Percentiles rank a stretch among this genome's conserved stretches.
These are phyloP conservation scores for Aspergillus nidulans DNA, from an alignment of 495 filamentous ascomycete species.

Conservation along the genomic window DNA sequence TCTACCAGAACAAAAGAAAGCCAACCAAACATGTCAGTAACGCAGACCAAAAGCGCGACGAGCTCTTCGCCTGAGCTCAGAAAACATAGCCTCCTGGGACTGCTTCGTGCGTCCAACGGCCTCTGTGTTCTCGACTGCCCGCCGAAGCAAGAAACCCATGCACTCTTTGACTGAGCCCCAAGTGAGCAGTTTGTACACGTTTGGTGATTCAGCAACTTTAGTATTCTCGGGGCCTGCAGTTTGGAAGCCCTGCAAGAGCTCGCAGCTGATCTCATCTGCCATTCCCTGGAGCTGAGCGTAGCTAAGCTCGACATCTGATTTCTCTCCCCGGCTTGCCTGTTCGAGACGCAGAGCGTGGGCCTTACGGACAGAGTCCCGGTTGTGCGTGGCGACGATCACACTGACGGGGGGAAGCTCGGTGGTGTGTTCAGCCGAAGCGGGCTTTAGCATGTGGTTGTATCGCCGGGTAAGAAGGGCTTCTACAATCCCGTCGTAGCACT, in stretches of 20 bases:
- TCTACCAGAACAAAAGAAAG: neutral
- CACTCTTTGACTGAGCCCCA: constrained; percentile 93
- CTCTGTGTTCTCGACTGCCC: constrained; percentile 89
- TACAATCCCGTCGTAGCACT: constrained; percentile 58
- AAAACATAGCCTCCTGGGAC: constrained; percentile 67
- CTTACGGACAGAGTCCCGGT: constrained; percentile 71
- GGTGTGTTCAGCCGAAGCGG: constrained; percentile 25
- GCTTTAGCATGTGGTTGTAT: constrained; percentile 49
- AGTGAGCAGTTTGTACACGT: constrained; percentile 82
- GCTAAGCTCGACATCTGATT: constrained; percentile 55
- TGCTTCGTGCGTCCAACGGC: constrained; percentile 74
- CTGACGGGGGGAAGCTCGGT: constrained; percentile 57
- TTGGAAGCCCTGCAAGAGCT: constrained; percentile 59
- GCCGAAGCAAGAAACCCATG: constrained; percentile 82
- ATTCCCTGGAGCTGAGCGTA: constrained; percentile 95
- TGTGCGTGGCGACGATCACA: constrained; percentile 87
- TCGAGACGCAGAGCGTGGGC: constrained; percentile 56
- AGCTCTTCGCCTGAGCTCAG: constrained; percentile 65
- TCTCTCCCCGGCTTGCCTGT: constrained; percentile 41
- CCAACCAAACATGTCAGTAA: constrained; percentile 16
- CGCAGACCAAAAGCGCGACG: constrained; percentile 34
- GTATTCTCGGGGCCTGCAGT: constrained; percentile 17
- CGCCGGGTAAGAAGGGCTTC: constrained; percentile 52
- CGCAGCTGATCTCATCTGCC: constrained; percentile 91
- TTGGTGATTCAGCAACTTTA: constrained; percentile 41